Conservation (phyloP, 495 filamentous ascomycete species). For the Trichocladium antarcticum region DNA sequence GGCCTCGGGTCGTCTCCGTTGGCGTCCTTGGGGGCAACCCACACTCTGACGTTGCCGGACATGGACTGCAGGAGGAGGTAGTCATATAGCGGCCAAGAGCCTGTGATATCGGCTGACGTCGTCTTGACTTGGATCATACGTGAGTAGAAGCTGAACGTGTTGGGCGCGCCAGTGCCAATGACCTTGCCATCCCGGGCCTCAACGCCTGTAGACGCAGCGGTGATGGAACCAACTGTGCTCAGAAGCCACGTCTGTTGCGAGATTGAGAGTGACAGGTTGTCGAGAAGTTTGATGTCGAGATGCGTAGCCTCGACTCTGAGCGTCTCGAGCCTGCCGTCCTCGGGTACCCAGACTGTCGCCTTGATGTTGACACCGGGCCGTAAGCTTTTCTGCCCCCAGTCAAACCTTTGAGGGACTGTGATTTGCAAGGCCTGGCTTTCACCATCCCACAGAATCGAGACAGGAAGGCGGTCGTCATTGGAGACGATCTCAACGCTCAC, state of each 20-base stretch:
- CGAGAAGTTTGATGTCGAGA: constrained; percentile 30
- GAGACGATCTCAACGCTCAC: constrained; percentile 29
- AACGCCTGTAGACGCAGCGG: constrained; percentile 8
- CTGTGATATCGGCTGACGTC: constrained; percentile 28
- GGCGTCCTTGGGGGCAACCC: constrained; percentile 27
- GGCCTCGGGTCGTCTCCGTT: constrained; percentile 19
- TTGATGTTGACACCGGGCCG: constrained; percentile 32
- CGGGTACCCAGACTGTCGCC: constrained; percentile 35
- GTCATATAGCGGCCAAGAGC: constrained; percentile 36
- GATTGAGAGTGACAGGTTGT: constrained; percentile 30
- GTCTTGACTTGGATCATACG: constrained; percentile 26
- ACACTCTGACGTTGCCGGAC: constrained; percentile 29
- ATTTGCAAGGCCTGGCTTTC: constrained; percentile 23
- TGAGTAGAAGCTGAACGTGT: constrained; percentile 25
- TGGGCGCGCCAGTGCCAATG: constrained; percentile 14
- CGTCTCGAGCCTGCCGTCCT: constrained; percentile 16
- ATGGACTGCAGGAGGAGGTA: constrained; percentile 28
- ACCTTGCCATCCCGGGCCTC: constrained; percentile 10
- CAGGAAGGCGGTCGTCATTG: constrained; percentile 27
- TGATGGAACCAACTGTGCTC: constrained; percentile 24
- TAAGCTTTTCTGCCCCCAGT: constrained; percentile 13
- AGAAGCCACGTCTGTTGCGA: constrained; percentile 13
- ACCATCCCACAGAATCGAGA: constrained; percentile 23
- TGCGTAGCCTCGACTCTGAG: constrained; percentile 25
- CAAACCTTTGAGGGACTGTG: constrained; percentile 23